Evolutionary conservation across 2,329 filamentous ascomycete genomes (phyloP).

Genomic region (Blastomyces parvus): DNA sequence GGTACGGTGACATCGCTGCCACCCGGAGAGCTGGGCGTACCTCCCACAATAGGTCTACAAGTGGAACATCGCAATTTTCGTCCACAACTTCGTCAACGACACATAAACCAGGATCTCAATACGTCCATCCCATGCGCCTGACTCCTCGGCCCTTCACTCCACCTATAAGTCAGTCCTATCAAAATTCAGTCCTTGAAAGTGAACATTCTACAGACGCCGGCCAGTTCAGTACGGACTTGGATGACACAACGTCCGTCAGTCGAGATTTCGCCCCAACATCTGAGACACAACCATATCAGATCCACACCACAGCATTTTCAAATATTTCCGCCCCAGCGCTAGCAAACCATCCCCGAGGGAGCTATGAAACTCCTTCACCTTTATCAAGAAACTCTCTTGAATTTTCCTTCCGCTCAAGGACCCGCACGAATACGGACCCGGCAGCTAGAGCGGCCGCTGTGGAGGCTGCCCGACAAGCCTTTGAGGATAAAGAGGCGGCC

Average conservation of each 20-base stretch:
- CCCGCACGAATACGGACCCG: constrained; percentile 40
- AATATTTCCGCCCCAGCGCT: constrained; percentile 24
- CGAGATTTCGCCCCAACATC: constrained; percentile 24
- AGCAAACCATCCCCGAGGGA: constrained; percentile 41
- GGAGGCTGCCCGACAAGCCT: constrained; percentile 47
- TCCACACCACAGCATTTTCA: constrained; percentile 35
- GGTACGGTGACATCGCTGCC: constrained; percentile 29
- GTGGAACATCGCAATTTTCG: constrained; percentile 47
- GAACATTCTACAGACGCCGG: constrained; percentile 34
- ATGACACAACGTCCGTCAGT: constrained; percentile 8
- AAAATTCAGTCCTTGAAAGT: constrained; percentile 40
- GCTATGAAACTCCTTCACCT: constrained; percentile 43
- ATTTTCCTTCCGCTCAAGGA: constrained; percentile 43
- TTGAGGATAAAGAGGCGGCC: constrained; percentile 50
- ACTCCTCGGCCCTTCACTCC: constrained; percentile 47
- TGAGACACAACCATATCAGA: constrained; percentile 30
- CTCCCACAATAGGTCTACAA: constrained; percentile 44
- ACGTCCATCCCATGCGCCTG: constrained; percentile 48
- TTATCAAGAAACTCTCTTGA: constrained; percentile 49
- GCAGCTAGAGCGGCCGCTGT: constrained; percentile 48
- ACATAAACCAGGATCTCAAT: constrained; percentile 42
- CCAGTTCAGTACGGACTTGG: constrained; percentile 25
- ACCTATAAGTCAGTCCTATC: constrained; percentile 41
- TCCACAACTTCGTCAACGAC: constrained; percentile 35
- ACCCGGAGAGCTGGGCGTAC: constrained; percentile 32